Evolutionary conservation across 75 land plant species (phyloP).

Genomic region (Sequoiadendron giganteum): DNA sequence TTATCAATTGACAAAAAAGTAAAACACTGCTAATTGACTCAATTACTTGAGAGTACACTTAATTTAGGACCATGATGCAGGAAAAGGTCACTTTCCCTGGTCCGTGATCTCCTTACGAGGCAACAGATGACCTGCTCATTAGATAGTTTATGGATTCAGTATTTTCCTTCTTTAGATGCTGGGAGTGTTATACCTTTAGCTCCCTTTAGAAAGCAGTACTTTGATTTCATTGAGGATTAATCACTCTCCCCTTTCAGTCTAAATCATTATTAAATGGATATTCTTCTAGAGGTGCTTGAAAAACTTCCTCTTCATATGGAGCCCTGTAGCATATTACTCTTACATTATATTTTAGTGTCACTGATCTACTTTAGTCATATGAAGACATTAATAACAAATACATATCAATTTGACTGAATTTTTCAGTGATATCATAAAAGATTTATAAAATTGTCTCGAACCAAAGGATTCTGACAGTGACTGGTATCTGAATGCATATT

Average conservation of each 20-base stretch:
- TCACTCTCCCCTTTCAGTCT: not conserved
- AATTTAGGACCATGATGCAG: not conserved
- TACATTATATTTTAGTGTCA: not conserved
- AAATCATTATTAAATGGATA: not conserved
- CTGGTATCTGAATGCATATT: not conserved
- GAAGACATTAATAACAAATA: not conserved
- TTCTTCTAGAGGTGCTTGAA: not conserved
- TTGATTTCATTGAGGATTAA: not conserved
- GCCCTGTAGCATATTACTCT: not conserved
- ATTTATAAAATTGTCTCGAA: not conserved
- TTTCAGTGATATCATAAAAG: not conserved
- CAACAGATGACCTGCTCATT: not conserved
- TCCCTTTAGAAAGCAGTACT: not conserved
- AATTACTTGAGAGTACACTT: too few relatives aligned
- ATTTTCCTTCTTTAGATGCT: too few relatives aligned
- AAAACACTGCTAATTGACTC: not conserved
- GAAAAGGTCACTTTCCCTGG: not conserved
- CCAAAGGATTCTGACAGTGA: not conserved
- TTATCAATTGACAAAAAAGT: not conserved
- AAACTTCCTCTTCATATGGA: not conserved
- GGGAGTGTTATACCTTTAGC: not conserved
- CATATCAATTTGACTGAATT: not conserved
- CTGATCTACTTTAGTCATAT: not conserved
- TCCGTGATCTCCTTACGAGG: not conserved
- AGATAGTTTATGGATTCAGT: too few relatives aligned